Base-by-base conservation (phyloP, 768 basidiomycete genomes). In the Boletus reticulatus region DNA sequence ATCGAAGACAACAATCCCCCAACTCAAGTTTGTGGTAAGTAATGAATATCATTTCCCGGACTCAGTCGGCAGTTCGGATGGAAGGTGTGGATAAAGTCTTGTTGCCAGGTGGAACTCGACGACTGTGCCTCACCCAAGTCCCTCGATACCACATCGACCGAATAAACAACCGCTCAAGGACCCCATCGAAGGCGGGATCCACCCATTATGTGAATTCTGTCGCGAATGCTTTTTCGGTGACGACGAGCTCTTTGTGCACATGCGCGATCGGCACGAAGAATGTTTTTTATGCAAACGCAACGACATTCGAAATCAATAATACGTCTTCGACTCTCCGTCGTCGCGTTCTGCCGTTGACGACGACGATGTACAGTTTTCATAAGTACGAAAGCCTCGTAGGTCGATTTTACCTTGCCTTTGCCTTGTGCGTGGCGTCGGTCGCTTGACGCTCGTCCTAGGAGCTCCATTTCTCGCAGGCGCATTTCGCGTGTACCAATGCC, bases 181-280 rank as follows among this genome's bases (percentile, higher is more conserved):
- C 6, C 78, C 80, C 48, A 72, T 85, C 12, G 88, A 89, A 55
- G 85, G 88, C 13, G 88, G 86, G 2, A 67, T 84, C 1, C 91
- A 94, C 61, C 91, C 92, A 0, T 62, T 89, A 2, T 95, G 92
- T 69, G 84, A 84, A 64, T 98, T 98, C 69, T 97, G 94, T 63
- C 83, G 83, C n/a, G 89, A 93, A 62, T 94, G 90, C 63, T 94
- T 89, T 79, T 97, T 95, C 68, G 76, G 87, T n/a, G 87, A 88
- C 52, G 96, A 98, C 65, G 94, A 94, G 64, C 75, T 98, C n/a
- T 97, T 86, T 68, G 76, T 85, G 22, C 97, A 99, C 70, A 92
- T 98, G 87, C 83, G 95, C 49, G 88, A 94, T 66, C 78, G 77
- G 47, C 96, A 99, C 73, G 96, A 99, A 71, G 95, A 98, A 65